phyloP scores from a whole-genome alignment of 208 protist species.

The Crithidia expoeki region DNA sequence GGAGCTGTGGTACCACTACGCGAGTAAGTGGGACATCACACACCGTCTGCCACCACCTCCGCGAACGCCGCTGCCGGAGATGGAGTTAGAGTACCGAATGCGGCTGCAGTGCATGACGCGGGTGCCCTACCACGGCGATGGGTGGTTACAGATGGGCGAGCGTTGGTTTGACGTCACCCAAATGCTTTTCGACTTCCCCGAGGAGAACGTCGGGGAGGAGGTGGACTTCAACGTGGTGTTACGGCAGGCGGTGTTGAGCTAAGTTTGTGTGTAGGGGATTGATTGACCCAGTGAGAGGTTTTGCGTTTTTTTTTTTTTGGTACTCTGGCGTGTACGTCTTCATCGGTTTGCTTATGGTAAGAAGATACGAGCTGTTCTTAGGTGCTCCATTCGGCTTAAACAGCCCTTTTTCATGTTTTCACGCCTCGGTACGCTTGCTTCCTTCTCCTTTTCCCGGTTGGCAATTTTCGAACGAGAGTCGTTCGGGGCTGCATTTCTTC shows the following conservation, averaged over 20 bases:
- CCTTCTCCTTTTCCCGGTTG: too few species aligned
- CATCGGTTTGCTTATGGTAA: too few species aligned
- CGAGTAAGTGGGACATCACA: slow-evolving; percentile 83
- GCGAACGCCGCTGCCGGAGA: slow-evolving; percentile 75
- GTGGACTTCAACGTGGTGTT: slow-evolving; percentile 43
- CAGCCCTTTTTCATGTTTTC: too few species aligned
- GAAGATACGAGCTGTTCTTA: neutral
- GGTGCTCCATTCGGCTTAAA: too few species aligned
- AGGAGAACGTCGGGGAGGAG: slow-evolving; percentile 50
- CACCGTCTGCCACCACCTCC: slow-evolving; percentile 80
- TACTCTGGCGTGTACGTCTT: too few species aligned
- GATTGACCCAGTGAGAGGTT: too few species aligned
- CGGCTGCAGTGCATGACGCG: slow-evolving; percentile 48
- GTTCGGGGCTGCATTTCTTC: neutral
- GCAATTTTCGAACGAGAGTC: too few species aligned
- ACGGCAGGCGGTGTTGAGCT: slow-evolving; percentile 41
- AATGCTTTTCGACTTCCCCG: slow-evolving; percentile 72
- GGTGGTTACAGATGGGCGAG: slow-evolving; percentile 68
- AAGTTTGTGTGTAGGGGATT: neutral
- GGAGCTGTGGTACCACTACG: slow-evolving; percentile 81
- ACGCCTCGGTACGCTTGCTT: too few species aligned
- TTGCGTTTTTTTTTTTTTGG: too few species aligned
- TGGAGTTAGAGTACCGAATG: slow-evolving; percentile 69
- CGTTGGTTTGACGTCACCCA: slow-evolving; percentile 71
- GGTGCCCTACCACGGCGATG: slow-evolving; percentile 74